These are phyloP conservation scores for Microbotryum violaceum DNA, from an alignment of 1,284 basidiomycete genomes.

Conservation along the genomic window DNA sequence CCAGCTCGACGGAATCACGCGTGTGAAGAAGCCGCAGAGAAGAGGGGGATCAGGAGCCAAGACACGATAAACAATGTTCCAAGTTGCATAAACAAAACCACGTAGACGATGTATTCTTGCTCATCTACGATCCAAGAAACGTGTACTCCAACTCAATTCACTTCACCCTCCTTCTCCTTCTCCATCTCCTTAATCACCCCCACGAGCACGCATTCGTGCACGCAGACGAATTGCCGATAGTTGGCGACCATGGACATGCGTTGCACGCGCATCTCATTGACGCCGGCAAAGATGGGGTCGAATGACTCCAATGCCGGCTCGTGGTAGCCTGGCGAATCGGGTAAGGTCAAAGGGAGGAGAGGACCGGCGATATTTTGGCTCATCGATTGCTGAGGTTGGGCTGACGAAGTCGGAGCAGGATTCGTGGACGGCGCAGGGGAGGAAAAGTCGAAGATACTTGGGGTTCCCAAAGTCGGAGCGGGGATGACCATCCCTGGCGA, in stretches of 20 bases:
- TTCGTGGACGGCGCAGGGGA: no score
- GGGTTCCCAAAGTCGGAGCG: no score
- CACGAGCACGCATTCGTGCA: conserved; percentile 32
- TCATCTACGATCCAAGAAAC: no score
- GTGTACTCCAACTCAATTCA: no score
- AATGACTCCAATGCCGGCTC: conserved; percentile 10
- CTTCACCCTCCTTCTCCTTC: neutral
- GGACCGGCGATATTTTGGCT: neutral
- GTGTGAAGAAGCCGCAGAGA: no score
- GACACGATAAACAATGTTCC: no score
- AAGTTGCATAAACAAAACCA: no score
- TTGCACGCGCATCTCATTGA: conserved; percentile 36
- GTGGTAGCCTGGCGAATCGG: neutral
- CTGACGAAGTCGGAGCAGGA: neutral
- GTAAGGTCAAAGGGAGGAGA: neutral
- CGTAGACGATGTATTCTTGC: no score
- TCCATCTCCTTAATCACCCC: conserved; percentile 15
- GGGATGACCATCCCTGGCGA: no score
- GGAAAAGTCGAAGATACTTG: no score
- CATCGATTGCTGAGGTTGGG: neutral
- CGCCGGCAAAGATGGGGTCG: conserved; percentile 31
- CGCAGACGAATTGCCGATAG: conserved; percentile 35
- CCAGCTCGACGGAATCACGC: no score
- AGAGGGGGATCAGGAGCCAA: no score
- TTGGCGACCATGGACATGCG: conserved; percentile 40